Percentiles rank a stretch among this genome's conserved stretches.
Conservation (phyloP, 2,329 filamentous ascomycete genomes). For the Didymella sp. region DNA sequence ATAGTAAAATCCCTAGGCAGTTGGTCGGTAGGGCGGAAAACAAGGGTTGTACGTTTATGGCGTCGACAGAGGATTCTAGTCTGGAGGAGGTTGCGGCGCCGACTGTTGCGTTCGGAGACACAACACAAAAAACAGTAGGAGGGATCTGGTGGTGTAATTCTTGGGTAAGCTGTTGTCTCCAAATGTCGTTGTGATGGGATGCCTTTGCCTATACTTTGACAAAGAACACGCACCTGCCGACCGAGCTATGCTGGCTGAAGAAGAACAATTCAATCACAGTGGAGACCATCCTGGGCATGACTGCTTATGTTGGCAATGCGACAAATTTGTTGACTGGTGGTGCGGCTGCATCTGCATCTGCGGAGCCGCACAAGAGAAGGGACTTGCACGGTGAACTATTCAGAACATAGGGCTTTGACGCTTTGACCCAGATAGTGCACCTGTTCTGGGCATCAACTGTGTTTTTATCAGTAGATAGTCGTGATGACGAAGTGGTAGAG, state of each 20-base stretch:
- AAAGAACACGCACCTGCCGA: constrained; percentile 55
- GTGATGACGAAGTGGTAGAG: not conserved
- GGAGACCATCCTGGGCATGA: constrained; percentile 18
- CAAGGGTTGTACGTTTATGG: constrained; percentile 58
- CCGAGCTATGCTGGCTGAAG: constrained; percentile 52
- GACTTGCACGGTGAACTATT: constrained; percentile 9
- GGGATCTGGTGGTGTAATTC: constrained; percentile 54
- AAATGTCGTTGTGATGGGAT: not conserved
- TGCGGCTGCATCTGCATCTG: not conserved
- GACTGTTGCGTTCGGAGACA: constrained; percentile 59
- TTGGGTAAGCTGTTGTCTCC: constrained; percentile 52
- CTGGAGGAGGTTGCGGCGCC: constrained; percentile 60
- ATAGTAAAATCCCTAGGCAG: constrained; percentile 56
- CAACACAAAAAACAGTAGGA: constrained; percentile 49
- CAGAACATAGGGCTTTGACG: no score
- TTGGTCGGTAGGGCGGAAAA: constrained; percentile 56
- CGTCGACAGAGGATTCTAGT: constrained; percentile 54
- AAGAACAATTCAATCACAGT: constrained; percentile 22
- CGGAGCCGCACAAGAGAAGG: constrained; percentile 16
- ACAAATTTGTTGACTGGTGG: constrained; percentile 16
- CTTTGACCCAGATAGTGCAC: no score
- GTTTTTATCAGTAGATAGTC: no score
- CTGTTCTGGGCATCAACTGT: no score
- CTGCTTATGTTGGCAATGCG: constrained; percentile 20
- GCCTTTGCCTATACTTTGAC: not conserved